Evolutionary conservation across 129 eudicot genomes (phyloP).

Genomic region (Sambucus nigra): DNA sequence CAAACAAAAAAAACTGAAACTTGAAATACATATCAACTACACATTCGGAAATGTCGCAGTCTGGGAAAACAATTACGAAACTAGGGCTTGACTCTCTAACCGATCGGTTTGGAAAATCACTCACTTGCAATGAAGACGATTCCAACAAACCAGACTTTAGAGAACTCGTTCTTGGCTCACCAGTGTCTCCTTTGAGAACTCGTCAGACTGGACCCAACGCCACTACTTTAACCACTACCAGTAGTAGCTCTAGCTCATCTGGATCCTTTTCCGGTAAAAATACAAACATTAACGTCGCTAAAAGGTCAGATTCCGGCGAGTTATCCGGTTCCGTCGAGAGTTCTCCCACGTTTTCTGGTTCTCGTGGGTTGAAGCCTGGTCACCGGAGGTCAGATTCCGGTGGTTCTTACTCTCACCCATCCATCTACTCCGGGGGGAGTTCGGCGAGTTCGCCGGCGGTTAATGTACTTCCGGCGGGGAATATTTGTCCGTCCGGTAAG

Average conservation of each 20-base stretch:
- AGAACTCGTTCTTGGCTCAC: constrained; percentile 86
- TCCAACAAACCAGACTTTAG: constrained; percentile 70
- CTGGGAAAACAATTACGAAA: constrained; percentile 29
- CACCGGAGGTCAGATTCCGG: constrained; percentile 46
- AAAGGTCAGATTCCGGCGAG: constrained; percentile 51
- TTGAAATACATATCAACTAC: not conserved
- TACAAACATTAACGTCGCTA: constrained; percentile 8
- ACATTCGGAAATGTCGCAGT: constrained; percentile 43
- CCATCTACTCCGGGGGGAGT: constrained; percentile 24
- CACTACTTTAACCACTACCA: constrained; percentile 49
- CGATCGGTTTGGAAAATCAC: constrained; percentile 51
- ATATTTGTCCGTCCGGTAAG: constrained; percentile 77
- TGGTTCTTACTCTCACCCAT: constrained; percentile 10
- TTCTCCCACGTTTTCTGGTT: constrained; percentile 34
- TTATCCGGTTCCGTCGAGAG: constrained; percentile 54
- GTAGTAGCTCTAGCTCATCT: constrained; percentile 76
- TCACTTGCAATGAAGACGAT: constrained; percentile 15
- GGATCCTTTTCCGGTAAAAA: constrained; percentile 80
- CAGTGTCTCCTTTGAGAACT: constrained; percentile 61
- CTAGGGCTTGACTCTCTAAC: constrained; percentile 37
- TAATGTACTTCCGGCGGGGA: constrained; percentile 69
- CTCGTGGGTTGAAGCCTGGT: constrained; percentile 27
- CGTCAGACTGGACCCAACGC: constrained; percentile 21
- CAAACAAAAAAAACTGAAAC: not conserved
- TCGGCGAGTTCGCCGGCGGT: constrained; percentile 56